Percentiles rank a stretch among this genome's conserved stretches.
Conservation (phyloP, 2,329 filamentous ascomycete genomes). For the Neonectria neomacrospora region DNA sequence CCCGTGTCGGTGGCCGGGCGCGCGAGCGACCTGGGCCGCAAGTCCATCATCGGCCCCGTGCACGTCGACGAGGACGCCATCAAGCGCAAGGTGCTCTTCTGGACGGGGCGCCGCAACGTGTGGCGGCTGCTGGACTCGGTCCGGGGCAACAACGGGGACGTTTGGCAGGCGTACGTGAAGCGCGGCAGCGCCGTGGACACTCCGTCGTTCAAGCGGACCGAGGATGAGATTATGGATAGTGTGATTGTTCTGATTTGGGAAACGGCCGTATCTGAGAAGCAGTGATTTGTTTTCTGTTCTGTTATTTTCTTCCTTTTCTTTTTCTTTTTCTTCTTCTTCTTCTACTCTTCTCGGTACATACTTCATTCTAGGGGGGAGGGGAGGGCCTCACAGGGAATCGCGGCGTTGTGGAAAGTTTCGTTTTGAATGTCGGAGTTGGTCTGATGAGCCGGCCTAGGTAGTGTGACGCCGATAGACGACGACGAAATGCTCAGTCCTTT, state of each 20-base stretch:
- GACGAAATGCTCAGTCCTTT: slow-evolving; percentile 22
- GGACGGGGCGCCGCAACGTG: slow-evolving; percentile 51
- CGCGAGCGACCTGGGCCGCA: slow-evolving; percentile 12
- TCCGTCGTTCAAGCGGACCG: slow-evolving; percentile 31
- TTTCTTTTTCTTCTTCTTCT: background rate
- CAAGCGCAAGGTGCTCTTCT: slow-evolving; percentile 49
- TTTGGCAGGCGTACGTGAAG: slow-evolving; percentile 61
- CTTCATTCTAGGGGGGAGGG: background rate
- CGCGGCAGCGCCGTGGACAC: slow-evolving; percentile 32
- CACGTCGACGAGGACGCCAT: slow-evolving; percentile 46
- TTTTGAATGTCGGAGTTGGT: slow-evolving; percentile 15
- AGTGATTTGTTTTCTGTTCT: slow-evolving; percentile 2
- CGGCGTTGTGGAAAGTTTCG: slow-evolving; percentile 10
- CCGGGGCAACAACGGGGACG: slow-evolving; percentile 49
- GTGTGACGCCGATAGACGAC: slow-evolving; percentile 12
- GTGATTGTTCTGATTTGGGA: slow-evolving; percentile 46
- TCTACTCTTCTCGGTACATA: background rate
- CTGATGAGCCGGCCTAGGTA: slow-evolving; percentile 10
- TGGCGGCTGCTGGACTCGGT: slow-evolving; percentile 57
- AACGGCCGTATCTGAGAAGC: slow-evolving; percentile 26
- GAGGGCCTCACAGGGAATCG: slow-evolving; percentile 18
- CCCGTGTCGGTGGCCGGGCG: slow-evolving; percentile 20
- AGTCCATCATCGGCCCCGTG: slow-evolving; percentile 45
- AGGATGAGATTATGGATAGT: slow-evolving; percentile 36
- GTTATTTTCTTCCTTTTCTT: background rate